A percentile compares a stretch with the other conserved stretches of the same genome.
These are phyloP conservation scores for Rubia occidens DNA, from an alignment of 305 asterid species.

Conservation along the genomic window DNA sequence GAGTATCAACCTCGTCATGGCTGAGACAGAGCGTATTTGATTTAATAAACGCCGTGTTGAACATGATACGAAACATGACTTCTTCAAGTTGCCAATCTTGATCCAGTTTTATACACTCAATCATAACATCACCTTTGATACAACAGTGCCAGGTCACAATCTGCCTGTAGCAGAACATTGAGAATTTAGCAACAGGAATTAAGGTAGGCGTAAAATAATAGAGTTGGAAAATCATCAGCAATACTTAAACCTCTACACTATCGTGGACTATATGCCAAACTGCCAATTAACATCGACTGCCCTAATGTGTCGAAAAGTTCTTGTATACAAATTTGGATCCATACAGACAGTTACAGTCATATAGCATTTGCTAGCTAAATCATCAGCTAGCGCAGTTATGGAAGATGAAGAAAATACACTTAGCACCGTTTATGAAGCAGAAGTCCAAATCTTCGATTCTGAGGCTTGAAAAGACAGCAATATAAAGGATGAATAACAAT, in stretches of 20 bases:
- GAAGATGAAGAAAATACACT: not conserved
- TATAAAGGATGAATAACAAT: not conserved
- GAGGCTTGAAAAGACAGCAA: not conserved
- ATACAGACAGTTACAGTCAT: not conserved
- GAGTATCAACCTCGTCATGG: constrained; percentile 43
- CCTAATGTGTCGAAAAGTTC: not conserved
- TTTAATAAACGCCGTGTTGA: constrained; percentile 58
- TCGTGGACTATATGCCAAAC: not conserved
- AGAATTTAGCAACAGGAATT: not conserved
- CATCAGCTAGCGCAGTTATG: not conserved
- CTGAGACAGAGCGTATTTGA: constrained; percentile 46
- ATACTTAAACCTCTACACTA: not conserved
- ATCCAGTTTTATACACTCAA: constrained; percentile 52
- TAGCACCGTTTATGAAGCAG: not conserved
- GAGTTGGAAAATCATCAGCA: not conserved
- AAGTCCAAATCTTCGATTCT: not conserved
- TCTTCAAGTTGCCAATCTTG: constrained; percentile 36
- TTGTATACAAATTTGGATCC: not conserved
- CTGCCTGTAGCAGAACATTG: constrained; percentile 46
- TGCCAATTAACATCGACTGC: not conserved
- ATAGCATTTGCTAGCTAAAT: not conserved
- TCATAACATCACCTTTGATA: constrained; percentile 69
- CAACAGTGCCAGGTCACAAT: constrained; percentile 43
- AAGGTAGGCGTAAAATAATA: not conserved
- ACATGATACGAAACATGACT: constrained; percentile 59